Conservation (phyloP, 352 stramenopile genomes). For the Sclerospora graminicola region DNA sequence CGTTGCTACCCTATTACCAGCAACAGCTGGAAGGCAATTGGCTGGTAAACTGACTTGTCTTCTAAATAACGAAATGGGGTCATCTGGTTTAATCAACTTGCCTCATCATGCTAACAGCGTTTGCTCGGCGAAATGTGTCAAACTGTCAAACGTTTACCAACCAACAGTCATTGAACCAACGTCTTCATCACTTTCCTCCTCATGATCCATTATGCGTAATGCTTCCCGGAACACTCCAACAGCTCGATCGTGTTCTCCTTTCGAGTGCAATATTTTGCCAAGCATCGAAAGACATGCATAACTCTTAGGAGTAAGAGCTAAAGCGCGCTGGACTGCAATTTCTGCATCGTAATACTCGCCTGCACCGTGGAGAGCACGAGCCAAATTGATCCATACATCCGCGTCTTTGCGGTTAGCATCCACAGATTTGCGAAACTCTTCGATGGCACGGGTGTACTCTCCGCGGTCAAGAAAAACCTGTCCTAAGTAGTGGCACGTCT, state of each 20-base stretch:
- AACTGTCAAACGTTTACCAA: slow-evolving; percentile 29
- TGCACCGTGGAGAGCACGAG: slow-evolving; percentile 41
- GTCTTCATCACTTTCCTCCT: slow-evolving; percentile 66
- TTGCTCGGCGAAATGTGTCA: slow-evolving; percentile 2
- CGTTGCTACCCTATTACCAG: neutral
- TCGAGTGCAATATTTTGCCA: slow-evolving; percentile 75
- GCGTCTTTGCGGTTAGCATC: slow-evolving; percentile 49
- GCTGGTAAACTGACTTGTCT: slow-evolving; percentile 14
- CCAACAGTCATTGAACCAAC: slow-evolving; percentile 71
- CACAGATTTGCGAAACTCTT: slow-evolving; percentile 67
- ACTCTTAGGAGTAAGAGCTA: slow-evolving; percentile 42
- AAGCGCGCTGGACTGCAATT: slow-evolving; percentile 40
- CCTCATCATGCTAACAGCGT: slow-evolving; percentile 15
- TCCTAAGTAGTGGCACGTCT: slow-evolving; percentile 66
- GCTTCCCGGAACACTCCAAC: slow-evolving; percentile 71
- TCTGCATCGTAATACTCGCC: slow-evolving; percentile 60
- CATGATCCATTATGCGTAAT: slow-evolving; percentile 52
- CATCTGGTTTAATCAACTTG: slow-evolving; percentile 3
- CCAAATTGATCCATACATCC: slow-evolving; percentile 73
- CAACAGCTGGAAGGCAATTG: slow-evolving; percentile 7
- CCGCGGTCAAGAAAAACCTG: slow-evolving; percentile 59
- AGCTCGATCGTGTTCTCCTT: slow-evolving; percentile 65
- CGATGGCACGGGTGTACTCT: slow-evolving; percentile 40
- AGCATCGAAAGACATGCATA: slow-evolving; percentile 64
- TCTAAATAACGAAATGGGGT: slow-evolving; percentile 31